phyloP scores from a whole-genome alignment of 2,329 filamentous ascomycete genomes.

The Trichoderma atroviride region DNA sequence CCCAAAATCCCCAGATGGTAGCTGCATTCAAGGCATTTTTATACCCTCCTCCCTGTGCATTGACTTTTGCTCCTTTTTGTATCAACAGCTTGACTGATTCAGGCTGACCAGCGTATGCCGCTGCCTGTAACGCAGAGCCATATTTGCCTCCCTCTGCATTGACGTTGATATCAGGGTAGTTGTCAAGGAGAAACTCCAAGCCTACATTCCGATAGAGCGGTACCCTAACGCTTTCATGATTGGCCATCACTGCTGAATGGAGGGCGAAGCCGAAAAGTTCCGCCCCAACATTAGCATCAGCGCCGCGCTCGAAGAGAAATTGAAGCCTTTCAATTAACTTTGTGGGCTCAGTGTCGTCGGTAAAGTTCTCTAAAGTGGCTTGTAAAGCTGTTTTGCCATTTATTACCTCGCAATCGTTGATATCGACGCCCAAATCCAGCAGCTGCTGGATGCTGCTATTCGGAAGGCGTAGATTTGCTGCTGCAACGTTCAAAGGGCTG shows the following conservation, averaged over 20 bases:
- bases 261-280: not conserved
- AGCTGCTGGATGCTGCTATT: not conserved
- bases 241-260: not conserved
- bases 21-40: constrained; percentile 22
- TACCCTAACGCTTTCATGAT: not conserved
- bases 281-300: not conserved
- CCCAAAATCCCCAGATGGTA: not conserved
- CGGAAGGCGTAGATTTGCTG: not conserved
- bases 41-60: constrained; percentile 19
- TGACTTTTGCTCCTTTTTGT: constrained; percentile 2
- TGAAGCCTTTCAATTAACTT: not conserved
- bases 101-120: constrained; percentile 21
- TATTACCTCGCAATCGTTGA: not conserved
- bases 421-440: not conserved
- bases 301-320: not conserved
- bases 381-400: not conserved
- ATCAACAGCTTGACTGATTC: constrained; percentile 22
- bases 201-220: not conserved
- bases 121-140: constrained; percentile 28
- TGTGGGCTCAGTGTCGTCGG: not conserved
- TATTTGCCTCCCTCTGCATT: constrained; percentile 25
- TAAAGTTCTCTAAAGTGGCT: not conserved
- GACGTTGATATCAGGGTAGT: constrained; percentile 13
- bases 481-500: not conserved
- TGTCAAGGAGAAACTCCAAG: not conserved